A percentile compares a stretch with the other conserved stretches of the same genome.
Evolutionary conservation across 2,329 filamentous ascomycete genomes (phyloP).

Genomic region (Neophaeococcomyces aloes): DNA sequence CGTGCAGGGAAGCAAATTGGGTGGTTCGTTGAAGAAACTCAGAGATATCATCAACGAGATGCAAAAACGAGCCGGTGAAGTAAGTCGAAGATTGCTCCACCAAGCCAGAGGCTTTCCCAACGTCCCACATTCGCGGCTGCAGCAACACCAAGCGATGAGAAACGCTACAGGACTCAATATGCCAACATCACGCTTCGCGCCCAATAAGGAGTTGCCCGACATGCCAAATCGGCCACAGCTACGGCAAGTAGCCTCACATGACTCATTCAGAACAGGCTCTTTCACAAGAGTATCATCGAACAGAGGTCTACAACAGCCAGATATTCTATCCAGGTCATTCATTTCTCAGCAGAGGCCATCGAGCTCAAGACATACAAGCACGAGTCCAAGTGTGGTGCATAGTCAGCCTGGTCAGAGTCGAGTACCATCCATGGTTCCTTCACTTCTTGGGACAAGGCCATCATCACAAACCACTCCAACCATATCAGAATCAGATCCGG

Average conservation of each 20-base stretch:
- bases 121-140: background rate
- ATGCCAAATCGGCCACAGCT: background rate
- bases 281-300: background rate
- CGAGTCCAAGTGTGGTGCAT: constrained; percentile 3
- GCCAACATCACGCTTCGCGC: background rate
- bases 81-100: constrained; percentile 47
- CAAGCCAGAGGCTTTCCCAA: constrained; percentile 1
- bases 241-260: constrained; percentile 1
- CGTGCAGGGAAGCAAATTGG: constrained; percentile 59
- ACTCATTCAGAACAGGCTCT: background rate
- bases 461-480: background rate
- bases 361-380: background rate
- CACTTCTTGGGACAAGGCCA: background rate
- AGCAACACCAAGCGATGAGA: constrained; percentile 5
- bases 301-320: background rate
- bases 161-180: constrained; percentile 2
- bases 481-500: background rate
- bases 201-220: constrained; percentile 4
- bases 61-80: constrained; percentile 70
- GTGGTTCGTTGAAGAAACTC: constrained; percentile 59
- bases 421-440: constrained; percentile 6
- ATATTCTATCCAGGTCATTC: background rate
- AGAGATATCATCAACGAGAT: constrained; percentile 73
- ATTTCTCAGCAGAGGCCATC: constrained; percentile 2
- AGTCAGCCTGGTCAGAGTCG: background rate